Conservation (phyloP, 352 stramenopile genomes). For the Phytophthora colocasiae region DNA sequence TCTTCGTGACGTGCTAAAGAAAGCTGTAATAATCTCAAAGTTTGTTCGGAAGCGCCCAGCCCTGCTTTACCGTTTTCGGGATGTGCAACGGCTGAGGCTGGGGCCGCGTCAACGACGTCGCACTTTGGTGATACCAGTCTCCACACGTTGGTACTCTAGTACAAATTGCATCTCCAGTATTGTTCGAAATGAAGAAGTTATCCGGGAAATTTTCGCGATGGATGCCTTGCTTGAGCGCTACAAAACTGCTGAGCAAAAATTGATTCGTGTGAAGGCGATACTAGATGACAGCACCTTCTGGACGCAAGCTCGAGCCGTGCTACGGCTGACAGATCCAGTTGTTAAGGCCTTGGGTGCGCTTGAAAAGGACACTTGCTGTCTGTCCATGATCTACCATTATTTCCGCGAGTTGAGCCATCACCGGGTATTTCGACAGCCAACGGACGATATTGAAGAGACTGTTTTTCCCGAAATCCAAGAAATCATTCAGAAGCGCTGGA, state of each 20-base stretch:
- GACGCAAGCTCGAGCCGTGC: not conserved
- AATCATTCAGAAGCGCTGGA: not conserved
- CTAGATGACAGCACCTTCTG: constrained; percentile 9
- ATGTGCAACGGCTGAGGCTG: not conserved
- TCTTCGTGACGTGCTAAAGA: not conserved
- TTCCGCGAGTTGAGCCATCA: constrained; percentile 5
- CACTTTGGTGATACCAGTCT: not conserved
- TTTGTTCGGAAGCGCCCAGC: constrained; percentile 12
- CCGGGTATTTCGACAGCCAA: not conserved
- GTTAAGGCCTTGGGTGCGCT: constrained; percentile 3
- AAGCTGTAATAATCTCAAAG: constrained; percentile 1
- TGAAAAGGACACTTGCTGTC: constrained; percentile 24
- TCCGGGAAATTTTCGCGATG: not conserved
- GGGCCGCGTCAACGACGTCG: not conserved
- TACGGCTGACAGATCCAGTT: too few species aligned
- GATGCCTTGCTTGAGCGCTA: constrained; percentile 3
- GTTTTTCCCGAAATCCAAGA: not conserved
- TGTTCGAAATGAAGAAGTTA: not conserved
- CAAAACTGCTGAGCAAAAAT: not conserved
- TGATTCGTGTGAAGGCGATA: not conserved
- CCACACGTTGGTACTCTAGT: constrained; percentile 15
- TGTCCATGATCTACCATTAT: constrained; percentile 17
- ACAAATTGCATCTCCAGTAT: constrained; percentile 19
- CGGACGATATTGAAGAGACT: not conserved
- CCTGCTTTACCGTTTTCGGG: constrained; percentile 10